These are phyloP conservation scores for Tuber umbilicatum DNA, from an alignment of 495 filamentous ascomycete genomes.

Conservation along the genomic window DNA sequence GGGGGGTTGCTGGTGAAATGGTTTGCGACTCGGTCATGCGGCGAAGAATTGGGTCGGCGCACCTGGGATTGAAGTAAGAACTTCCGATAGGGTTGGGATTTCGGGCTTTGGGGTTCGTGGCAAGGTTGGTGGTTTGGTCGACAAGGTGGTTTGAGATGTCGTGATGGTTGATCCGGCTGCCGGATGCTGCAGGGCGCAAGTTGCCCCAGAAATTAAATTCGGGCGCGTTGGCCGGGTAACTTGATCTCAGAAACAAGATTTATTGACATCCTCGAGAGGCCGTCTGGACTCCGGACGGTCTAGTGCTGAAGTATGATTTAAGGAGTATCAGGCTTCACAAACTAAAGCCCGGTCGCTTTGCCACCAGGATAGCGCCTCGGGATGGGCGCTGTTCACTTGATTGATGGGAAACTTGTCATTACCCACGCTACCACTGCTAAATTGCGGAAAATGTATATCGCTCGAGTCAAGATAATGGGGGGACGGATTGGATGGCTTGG, in stretches of 20 bases:
- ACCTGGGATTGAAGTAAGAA: neutral
- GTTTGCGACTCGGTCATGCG: constrained; percentile 1
- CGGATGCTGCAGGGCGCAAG: neutral
- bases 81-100: neutral
- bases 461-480: neutral
- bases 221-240: neutral
- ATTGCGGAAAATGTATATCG: neutral
- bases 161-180: neutral
- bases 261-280: too few relatives aligned
- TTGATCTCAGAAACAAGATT: neutral
- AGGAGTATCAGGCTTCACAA: neutral
- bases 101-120: neutral
- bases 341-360: neutral
- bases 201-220: neutral
- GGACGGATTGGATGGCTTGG: neutral
- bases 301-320: neutral
- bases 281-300: neutral
- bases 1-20: neutral
- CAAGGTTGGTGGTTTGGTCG: neutral
- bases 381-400: neutral
- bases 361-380: neutral
- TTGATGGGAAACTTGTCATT: neutral
- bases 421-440: neutral
- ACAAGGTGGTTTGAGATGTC: neutral
- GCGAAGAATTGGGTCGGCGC: neutral